phyloP scores from a whole-genome alignment of 2,329 filamentous ascomycete genomes.

The Acrodontium crateriforme region DNA sequence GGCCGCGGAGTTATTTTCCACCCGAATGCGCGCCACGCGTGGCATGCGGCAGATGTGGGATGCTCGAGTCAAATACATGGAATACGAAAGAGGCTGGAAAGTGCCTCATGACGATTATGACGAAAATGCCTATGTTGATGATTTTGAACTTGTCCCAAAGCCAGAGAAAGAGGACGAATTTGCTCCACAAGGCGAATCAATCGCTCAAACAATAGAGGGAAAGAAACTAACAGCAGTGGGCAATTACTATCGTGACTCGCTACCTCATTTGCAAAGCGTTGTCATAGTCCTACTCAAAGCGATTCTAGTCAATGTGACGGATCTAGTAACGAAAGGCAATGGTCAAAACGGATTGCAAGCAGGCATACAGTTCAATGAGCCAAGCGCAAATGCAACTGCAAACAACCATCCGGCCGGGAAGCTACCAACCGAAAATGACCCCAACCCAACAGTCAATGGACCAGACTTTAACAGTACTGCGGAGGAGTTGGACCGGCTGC shows the following conservation, averaged over 20 bases:
- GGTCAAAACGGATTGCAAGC: constrained; percentile 37
- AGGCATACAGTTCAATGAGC: constrained; percentile 27
- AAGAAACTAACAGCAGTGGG: constrained; percentile 46
- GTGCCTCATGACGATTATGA: constrained; percentile 33
- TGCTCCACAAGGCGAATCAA: constrained; percentile 15
- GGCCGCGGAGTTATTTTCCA: constrained; percentile 82
- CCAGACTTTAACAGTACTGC: constrained; percentile 20
- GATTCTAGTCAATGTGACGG: constrained; percentile 73
- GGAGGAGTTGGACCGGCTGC: constrained; percentile 69
- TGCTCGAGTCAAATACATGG: constrained; percentile 80
- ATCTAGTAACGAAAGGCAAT: constrained; percentile 52
- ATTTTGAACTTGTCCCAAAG: constrained; percentile 14
- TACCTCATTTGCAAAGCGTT: constrained; percentile 81
- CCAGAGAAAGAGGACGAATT: constrained; percentile 18
- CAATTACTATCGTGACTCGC: constrained; percentile 60
- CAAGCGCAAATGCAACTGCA: constrained; percentile 9
- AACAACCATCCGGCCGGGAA: too few species aligned
- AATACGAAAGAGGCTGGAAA: constrained; percentile 83
- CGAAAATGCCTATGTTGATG: constrained; percentile 23
- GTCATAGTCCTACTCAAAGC: constrained; percentile 87
- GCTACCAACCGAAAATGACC: too few species aligned
- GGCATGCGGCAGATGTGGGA: constrained; percentile 91
- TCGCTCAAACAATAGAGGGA: constrained; percentile 14
- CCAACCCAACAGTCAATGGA: constrained; percentile 26
- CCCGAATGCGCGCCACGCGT: constrained; percentile 77